Evolutionary conservation across 2,329 filamentous ascomycete species (phyloP), one percentile per base, ranked within the genome.

Genomic region (Aspergillus puulaauensis): DNA sequence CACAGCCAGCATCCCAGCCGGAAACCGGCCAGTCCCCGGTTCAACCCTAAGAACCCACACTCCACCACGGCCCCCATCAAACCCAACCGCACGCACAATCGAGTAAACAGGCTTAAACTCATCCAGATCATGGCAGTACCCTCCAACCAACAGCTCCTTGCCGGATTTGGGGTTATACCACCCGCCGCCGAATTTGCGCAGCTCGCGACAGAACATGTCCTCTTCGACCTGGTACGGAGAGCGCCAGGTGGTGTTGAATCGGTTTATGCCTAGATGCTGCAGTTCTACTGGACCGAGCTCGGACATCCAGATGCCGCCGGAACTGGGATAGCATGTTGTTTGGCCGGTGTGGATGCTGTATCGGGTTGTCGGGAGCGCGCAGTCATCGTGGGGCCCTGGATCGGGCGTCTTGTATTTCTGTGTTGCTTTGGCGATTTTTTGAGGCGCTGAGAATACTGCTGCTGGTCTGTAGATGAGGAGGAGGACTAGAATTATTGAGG

Each of bases 251-350:
- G 35, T 31, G 6, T 57, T n/a, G 39, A 57, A 50, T 6, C 56
- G 27, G 31, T 53, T 15, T 14, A 57, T 40, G 9, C 44, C 23
- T 9, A 54, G 56, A 15, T 46, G 43, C 17, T 47, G 50, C 6
- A 54, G 45, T 17, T 57, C 56, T 12, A 57, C 11, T 6, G 50
- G 37, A 3, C 50, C 44, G 5, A 57, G 37, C 12, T 53, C 37
- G 5, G 31, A 24, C 39, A 57, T 45, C 56, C 56, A 57, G 23
- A 50, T 44, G 2, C 56, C 50, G 12, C 56, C 50, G n/a, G 37
- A 49, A 7, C 27, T 52, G 7, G 56, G 50, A 19, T 50, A 54
- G 56, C 56, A 57, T 17, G 45, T 12, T 8, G 50, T 44, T 19
- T 47, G 52, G 11, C 37, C 50, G 6, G 50, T 57, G 46, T 23